These are phyloP conservation scores for Colletotrichum spaethianum DNA, from an alignment of 2,329 filamentous ascomycete genomes.

Conservation along the genomic window DNA sequence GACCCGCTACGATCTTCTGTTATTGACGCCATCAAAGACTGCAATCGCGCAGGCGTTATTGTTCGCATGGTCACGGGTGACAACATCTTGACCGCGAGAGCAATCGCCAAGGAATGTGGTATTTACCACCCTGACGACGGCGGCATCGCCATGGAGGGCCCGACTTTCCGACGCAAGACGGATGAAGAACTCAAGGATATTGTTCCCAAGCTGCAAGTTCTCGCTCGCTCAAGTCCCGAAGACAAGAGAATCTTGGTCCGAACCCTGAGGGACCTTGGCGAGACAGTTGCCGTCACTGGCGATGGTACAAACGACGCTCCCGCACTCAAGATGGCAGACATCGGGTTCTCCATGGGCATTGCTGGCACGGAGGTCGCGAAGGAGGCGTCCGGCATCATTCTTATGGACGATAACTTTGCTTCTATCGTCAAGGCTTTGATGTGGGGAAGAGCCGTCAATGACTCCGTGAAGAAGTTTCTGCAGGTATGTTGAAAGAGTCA, in stretches of 20 bases:
- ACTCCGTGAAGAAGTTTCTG: conserved; percentile 75
- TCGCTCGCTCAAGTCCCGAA: conserved; percentile 78
- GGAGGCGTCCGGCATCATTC: conserved; percentile 72
- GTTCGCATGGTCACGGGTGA: conserved; percentile 75
- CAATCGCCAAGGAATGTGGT: conserved; percentile 59
- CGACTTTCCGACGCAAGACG: conserved; percentile 69
- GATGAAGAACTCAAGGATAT: conserved; percentile 65
- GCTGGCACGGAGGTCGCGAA: conserved; percentile 76
- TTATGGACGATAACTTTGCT: conserved; percentile 75
- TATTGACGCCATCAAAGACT: conserved; percentile 72
- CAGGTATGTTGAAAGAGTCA: conserved; percentile 68
- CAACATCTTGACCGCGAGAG: conserved; percentile 60
- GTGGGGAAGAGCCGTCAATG: conserved; percentile 75
- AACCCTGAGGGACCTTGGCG: conserved; percentile 74
- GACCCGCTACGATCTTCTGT: conserved; percentile 77
- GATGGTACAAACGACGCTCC: conserved; percentile 78
- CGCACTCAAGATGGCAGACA: conserved; percentile 75
- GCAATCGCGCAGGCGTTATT: conserved; percentile 75
- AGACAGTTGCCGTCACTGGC: conserved; percentile 77
- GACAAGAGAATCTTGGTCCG: conserved; percentile 78
- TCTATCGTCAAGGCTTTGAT: conserved; percentile 75
- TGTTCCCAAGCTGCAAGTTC: conserved; percentile 75
- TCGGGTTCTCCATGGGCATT: conserved; percentile 79
- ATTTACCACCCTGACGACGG: conserved; percentile 56
- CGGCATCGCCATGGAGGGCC: conserved; percentile 67